Percentiles rank a stretch among this genome's conserved stretches.
phyloP scores from a whole-genome alignment of 108 stramenopile genomes.

The Skeletonema grethae region DNA sequence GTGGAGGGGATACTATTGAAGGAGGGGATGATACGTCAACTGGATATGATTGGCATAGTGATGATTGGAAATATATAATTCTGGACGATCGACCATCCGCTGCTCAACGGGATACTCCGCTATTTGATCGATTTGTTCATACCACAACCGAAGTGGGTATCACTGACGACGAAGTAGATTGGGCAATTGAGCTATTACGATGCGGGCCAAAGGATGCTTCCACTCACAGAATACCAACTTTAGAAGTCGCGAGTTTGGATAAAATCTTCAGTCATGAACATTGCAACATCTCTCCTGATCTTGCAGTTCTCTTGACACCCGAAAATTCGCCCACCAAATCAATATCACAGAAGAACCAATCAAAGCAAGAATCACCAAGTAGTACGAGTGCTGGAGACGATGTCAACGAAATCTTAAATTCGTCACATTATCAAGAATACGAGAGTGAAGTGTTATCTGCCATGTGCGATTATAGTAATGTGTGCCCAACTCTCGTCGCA shows the following conservation, averaged over 20 bases:
- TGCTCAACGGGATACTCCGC: constrained; percentile 35
- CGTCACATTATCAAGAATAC: neutral
- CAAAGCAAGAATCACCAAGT: neutral
- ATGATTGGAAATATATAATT: constrained; percentile 41
- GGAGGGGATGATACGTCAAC: neutral
- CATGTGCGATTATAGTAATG: neutral
- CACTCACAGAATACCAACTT: neutral
- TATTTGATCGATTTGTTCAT: constrained; percentile 42
- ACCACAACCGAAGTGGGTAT: constrained; percentile 65
- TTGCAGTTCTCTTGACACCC: neutral
- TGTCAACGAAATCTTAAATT: neutral
- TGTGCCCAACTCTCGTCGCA: neutral
- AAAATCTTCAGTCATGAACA: neutral
- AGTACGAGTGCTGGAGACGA: neutral
- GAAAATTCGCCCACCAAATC: neutral
- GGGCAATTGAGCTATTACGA: constrained; percentile 31
- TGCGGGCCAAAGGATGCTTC: constrained; percentile 18
- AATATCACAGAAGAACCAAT: neutral
- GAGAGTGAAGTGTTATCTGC: neutral
- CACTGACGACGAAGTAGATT: constrained; percentile 33
- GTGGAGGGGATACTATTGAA: neutral
- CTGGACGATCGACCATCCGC: constrained; percentile 47
- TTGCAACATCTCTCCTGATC: neutral
- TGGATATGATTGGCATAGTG: constrained; percentile 30
- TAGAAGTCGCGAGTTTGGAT: neutral